Conservation (phyloP, 2,329 filamentous ascomycete species). For the Seiridium cupressi region DNA sequence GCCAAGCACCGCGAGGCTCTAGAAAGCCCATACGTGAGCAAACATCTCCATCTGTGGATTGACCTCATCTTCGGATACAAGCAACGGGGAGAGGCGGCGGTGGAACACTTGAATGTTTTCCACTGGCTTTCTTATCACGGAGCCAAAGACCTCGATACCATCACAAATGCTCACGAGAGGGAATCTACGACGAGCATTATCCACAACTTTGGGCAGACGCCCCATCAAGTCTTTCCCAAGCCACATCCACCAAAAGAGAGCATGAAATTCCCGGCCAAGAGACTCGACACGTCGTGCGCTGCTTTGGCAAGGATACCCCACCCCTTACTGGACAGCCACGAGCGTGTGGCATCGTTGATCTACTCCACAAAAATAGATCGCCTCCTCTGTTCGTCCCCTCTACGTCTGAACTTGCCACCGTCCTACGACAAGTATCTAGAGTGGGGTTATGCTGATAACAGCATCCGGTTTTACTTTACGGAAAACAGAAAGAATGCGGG, state of each 20-base stretch:
- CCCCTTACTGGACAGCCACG: conserved; percentile 72
- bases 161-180: conserved; percentile 83
- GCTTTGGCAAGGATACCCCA: conserved; percentile 76
- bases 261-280: conserved; percentile 58
- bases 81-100: conserved; percentile 86
- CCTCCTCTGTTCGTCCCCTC: conserved; percentile 78
- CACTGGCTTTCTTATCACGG: conserved; percentile 95
- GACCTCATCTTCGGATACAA: conserved; percentile 93
- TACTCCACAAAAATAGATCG: conserved; percentile 80
- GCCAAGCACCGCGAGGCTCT: conserved; percentile 93
- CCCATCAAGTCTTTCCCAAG: conserved; percentile 86
- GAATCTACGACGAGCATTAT: conserved; percentile 92
- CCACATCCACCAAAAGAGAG: conserved; percentile 77
- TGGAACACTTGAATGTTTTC: conserved; percentile 93
- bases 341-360: conserved; percentile 75
- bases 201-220: conserved; percentile 97
- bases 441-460: conserved; percentile 94
- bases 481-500: conserved; percentile 81
- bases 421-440: conserved; percentile 87
- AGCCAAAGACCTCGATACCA: conserved; percentile 87
- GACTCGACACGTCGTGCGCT: conserved; percentile 76
- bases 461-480: conserved; percentile 84
- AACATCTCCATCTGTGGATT: conserved; percentile 90
- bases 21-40: conserved; percentile 88
- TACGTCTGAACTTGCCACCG: conserved; percentile 84